Conservation (phyloP, 371 early-diverging fungal species). For the Rhizopus stolonifer region DNA sequence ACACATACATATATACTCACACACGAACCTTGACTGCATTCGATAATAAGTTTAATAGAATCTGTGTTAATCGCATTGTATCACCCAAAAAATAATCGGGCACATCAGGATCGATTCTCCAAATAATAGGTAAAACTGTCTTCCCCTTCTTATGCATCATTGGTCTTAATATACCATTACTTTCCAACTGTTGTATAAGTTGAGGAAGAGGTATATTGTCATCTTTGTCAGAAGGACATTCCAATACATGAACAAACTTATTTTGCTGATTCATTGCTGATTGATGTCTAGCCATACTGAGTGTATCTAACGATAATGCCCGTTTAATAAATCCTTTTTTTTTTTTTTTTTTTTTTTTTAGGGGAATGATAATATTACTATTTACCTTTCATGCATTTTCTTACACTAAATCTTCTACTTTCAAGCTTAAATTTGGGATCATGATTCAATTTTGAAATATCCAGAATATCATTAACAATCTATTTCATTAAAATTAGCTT, state of each 20-base stretch:
- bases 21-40: conserved; percentile 55
- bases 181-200: conserved; percentile 30
- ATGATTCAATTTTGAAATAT: conserved; percentile 61
- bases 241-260: conserved; percentile 50
- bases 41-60: conserved; percentile 58
- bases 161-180: conserved; percentile 19
- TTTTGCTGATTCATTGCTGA: conserved; percentile 45
- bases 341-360: too few species aligned
- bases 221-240: conserved; percentile 55
- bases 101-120: conserved; percentile 58
- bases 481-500: conserved; percentile 17
- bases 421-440: conserved; percentile 61
- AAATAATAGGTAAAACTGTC: conserved; percentile 53
- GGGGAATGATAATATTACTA: background rate
- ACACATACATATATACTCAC: background rate
- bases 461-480: conserved; percentile 63
- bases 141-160: conserved; percentile 31
- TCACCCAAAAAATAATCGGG: conserved; percentile 60
- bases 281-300: conserved; percentile 54
- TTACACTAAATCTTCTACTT: conserved; percentile 51
- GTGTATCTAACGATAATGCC: conserved; percentile 31
- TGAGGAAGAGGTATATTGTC: conserved; percentile 47
- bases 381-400: conserved; percentile 62
- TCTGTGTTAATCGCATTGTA: conserved; percentile 58
- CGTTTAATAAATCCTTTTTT: too few species aligned